Conservation (phyloP, 1,139 yeast genomes). For the Lodderomyces orthopsilosis region DNA sequence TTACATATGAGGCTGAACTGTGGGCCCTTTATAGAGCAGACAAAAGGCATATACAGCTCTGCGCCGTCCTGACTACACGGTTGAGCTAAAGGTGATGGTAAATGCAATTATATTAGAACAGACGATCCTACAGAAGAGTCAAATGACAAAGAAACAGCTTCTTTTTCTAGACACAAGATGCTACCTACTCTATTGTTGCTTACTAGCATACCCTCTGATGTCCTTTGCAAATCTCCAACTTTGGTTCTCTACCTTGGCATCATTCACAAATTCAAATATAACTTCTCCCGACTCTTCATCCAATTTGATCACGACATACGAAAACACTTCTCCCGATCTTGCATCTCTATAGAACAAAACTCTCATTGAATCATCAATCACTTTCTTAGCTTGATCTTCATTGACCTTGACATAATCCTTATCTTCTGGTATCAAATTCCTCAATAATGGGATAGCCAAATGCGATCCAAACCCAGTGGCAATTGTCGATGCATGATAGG, state of each 20-base stretch:
- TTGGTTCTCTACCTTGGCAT: constrained; percentile 67
- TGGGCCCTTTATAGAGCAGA: too few relatives aligned
- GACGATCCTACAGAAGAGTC: too few relatives aligned
- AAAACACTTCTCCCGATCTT: constrained; percentile 81
- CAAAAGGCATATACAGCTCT: background rate
- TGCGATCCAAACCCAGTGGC: constrained; percentile 98
- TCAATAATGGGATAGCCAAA: constrained; percentile 85
- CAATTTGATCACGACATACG: constrained; percentile 72
- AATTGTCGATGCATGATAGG: constrained; percentile 82
- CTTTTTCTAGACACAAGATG: background rate
- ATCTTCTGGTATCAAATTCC: constrained; percentile 80
- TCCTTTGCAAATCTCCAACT: constrained; percentile 91
- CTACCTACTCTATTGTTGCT: constrained; percentile 25
- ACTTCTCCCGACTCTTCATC: constrained; percentile 29
- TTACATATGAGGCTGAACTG: background rate
- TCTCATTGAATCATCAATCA: constrained; percentile 84
- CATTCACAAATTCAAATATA: constrained; percentile 58
- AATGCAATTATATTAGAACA: too few relatives aligned
- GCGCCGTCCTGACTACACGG: too few relatives aligned
- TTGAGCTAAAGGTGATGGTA: too few relatives aligned
- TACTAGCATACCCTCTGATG: constrained; percentile 86
- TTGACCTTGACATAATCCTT: constrained; percentile 67
- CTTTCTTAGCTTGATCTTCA: constrained; percentile 72
- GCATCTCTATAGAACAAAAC: constrained; percentile 96
- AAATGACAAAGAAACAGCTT: too few relatives aligned